Conservation (phyloP, 495 filamentous ascomycete genomes). For the Astrothelium macrocarpum region DNA sequence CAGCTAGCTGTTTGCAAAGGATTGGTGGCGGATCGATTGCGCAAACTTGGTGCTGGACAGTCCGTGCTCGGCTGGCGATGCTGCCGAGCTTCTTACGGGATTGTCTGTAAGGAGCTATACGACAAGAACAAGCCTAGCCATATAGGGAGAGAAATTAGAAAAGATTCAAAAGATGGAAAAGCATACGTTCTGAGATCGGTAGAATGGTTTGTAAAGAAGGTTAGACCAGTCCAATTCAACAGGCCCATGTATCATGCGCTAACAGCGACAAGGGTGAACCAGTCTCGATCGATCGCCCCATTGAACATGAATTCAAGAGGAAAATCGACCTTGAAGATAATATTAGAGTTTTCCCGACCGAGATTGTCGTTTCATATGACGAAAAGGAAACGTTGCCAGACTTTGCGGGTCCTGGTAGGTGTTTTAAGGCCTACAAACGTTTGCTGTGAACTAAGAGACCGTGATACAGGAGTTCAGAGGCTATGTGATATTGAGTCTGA, state of each 20-base stretch:
- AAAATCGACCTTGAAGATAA: constrained; percentile 31
- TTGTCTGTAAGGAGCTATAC: constrained; percentile 27
- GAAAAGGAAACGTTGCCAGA: constrained; percentile 26
- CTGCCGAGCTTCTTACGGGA: constrained; percentile 28
- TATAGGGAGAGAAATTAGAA: constrained; percentile 13
- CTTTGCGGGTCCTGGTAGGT: constrained; percentile 25
- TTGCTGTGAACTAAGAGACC: neutral
- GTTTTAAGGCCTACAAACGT: neutral
- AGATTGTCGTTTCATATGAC: constrained; percentile 26
- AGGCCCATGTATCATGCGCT: neutral
- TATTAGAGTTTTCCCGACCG: constrained; percentile 29
- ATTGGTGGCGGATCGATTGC: constrained; percentile 28
- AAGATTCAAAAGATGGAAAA: constrained; percentile 25
- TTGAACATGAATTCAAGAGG: constrained; percentile 31
- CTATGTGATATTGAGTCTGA: constrained; percentile 34
- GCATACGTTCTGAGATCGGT: constrained; percentile 25
- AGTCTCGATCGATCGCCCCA: constrained; percentile 30
- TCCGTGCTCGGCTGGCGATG: constrained; percentile 28
- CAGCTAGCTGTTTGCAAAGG: constrained; percentile 37
- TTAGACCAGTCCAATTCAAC: neutral
- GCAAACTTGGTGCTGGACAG: constrained; percentile 23
- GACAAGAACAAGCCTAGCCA: constrained; percentile 25
- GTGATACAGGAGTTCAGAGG: constrained; percentile 23
- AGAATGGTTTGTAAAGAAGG: constrained; percentile 29
- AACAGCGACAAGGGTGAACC: constrained; percentile 28